Evolutionary conservation across 805 yeast genomes (phyloP).

Genomic region (Wickerhamomyces hampshirensis): DNA sequence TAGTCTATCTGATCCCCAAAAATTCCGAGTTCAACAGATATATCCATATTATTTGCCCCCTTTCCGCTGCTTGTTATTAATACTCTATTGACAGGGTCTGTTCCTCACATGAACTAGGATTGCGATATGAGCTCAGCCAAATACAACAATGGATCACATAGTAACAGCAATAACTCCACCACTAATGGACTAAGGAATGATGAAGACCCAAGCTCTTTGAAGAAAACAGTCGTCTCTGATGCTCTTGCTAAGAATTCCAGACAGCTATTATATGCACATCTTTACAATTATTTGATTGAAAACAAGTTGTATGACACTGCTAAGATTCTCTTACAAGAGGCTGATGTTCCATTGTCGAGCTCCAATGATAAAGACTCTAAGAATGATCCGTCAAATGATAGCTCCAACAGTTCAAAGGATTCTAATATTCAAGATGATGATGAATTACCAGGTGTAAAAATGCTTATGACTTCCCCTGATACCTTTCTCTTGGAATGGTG

Average conservation of each 20-base stretch:
- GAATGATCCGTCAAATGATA: background rate
- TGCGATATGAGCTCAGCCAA: conserved; percentile 3
- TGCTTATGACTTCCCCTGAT: conserved; percentile 39
- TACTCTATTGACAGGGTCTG: conserved; percentile 2
- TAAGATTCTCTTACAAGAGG: conserved; percentile 38
- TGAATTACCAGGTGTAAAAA: conserved; percentile 30
- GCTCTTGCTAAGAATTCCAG: conserved; percentile 43
- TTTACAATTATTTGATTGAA: conserved; percentile 44
- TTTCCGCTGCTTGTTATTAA: too few relatives aligned
- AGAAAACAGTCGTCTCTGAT: conserved; percentile 33
- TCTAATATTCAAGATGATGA: conserved; percentile 8
- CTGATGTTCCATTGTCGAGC: conserved; percentile 35
- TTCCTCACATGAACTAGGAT: too few relatives aligned
- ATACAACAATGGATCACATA: conserved; percentile 6
- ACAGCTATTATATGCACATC: conserved; percentile 46
- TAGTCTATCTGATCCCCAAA: too few relatives aligned
- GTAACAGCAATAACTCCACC: background rate
- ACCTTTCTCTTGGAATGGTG: conserved; percentile 55
- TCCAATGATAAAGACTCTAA: conserved; percentile 7
- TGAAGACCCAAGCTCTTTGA: conserved; percentile 6
- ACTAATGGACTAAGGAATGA: conserved; percentile 2
- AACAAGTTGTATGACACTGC: conserved; percentile 49
- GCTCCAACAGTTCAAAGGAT: conserved; percentile 2
- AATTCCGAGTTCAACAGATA: too few relatives aligned
- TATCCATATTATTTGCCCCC: too few relatives aligned